These are phyloP conservation scores for Aspergillus ochraceoroseus DNA, from an alignment of 2,329 filamentous ascomycete genomes.

Conservation along the genomic window DNA sequence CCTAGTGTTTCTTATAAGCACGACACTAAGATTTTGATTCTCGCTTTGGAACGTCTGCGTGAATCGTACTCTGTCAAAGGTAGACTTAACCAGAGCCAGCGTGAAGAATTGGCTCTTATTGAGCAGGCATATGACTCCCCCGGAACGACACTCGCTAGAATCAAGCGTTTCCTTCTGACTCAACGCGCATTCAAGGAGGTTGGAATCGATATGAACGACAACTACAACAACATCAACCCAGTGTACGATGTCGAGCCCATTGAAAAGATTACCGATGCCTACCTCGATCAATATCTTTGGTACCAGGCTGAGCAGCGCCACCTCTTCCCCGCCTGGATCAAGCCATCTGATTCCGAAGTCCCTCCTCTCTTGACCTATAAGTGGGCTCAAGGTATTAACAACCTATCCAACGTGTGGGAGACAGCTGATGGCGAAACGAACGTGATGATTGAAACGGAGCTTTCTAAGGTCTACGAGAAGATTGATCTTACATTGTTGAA, in stretches of 20 bases:
- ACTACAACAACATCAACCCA: slow-evolving; percentile 97
- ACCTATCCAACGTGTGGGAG: slow-evolving; percentile 91
- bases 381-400: slow-evolving; percentile 99
- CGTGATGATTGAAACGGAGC: slow-evolving; percentile 94
- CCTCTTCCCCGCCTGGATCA: slow-evolving; percentile 97
- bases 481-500: slow-evolving; percentile 95
- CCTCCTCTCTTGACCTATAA: slow-evolving; percentile 93
- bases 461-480: slow-evolving; percentile 99
- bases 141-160: slow-evolving; percentile 88
- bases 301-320: slow-evolving; percentile 97
- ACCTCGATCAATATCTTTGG: slow-evolving; percentile 97
- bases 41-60: slow-evolving; percentile 84
- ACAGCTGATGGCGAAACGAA: slow-evolving; percentile 92
- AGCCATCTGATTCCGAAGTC: slow-evolving; percentile 96
- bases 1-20: slow-evolving; percentile 99
- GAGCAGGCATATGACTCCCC: slow-evolving; percentile 98
- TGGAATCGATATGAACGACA: slow-evolving; percentile 99
- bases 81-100: slow-evolving; percentile 91
- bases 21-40: slow-evolving; percentile 96
- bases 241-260: slow-evolving; percentile 99
- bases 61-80: slow-evolving; percentile 98
- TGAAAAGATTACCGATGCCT: slow-evolving; percentile 98
- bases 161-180: slow-evolving; percentile 95
- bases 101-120: slow-evolving; percentile 92
- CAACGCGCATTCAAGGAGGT: slow-evolving; percentile 99